Percentiles rank a stretch among this genome's conserved stretches.
Conservation (phyloP, 1,284 basidiomycete species). For the Inonotus hispidus region DNA sequence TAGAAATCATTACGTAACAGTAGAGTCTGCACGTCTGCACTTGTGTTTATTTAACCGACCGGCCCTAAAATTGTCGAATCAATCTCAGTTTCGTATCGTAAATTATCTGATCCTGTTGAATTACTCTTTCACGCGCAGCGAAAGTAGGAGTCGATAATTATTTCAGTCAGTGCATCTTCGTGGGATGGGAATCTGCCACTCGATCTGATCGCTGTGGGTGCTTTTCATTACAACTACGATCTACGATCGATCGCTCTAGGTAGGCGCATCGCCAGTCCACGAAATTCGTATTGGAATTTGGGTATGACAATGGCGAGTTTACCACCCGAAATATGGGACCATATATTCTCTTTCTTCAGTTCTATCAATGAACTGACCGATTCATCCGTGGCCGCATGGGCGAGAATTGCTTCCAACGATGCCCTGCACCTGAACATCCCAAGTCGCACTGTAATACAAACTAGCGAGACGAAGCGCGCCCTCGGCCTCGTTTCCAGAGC, state of each 20-base stretch:
- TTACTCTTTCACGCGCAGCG: no score
- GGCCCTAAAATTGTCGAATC: no score
- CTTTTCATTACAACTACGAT: no score
- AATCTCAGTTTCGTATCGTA: no score
- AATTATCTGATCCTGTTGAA: no score
- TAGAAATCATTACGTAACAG: no score
- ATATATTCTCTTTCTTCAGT: constrained; percentile 2
- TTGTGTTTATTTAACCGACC: no score
- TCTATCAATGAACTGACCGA: neutral
- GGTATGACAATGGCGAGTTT: neutral
- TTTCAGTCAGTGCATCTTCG: no score
- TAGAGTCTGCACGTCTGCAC: no score
- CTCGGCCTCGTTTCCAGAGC: constrained; percentile 4
- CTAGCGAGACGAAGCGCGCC: neutral
- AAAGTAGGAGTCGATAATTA: no score
- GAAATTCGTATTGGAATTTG: neutral
- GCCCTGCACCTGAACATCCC: neutral
- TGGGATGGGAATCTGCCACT: no score
- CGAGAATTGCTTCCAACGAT: neutral
- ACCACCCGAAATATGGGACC: constrained; percentile 5
- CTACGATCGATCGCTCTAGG: neutral
- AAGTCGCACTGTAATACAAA: neutral
- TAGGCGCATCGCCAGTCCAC: neutral
- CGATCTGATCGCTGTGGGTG: no score
- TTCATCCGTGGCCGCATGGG: neutral